Base-by-base conservation (phyloP, 352 stramenopile genomes). In the Pythium scleroteichum region DNA sequence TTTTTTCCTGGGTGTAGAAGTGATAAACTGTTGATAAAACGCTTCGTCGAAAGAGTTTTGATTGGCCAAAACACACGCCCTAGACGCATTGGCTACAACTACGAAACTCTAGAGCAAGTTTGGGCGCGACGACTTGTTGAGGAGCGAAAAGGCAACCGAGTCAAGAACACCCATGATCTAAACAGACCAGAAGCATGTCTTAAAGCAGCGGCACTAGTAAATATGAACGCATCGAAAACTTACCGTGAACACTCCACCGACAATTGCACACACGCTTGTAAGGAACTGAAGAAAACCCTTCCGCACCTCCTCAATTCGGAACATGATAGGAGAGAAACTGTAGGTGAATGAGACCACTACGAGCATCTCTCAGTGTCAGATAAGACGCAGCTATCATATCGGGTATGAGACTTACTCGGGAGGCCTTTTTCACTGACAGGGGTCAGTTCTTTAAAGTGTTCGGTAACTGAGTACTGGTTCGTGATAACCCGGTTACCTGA, bases 391-490 rank as follows among this genome's bases (percentile, higher is more conserved):
- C 5, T 10, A 16, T 3, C 24, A 47, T 4, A 24, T 19, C 1
- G 20, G 22, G 8, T 4, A 3, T 1, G 33, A 17, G 8, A 85
- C 79, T 64, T 83, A 93, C 86, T 88, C 3, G 86, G 86, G 0
- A 95, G 68, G 3, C 84, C 83, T 70, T 92, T 92, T 64, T 92
- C 79, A 54, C 60, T 97, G 69, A 89, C 94, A 73, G 75, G 90
- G 29, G 87, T 90, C 54, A 92, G 79, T 69, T 88, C 68, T 40
- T 76, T 78, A 58, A 99, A 92, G 78, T 99, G 95, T 68, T 99
- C 95, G 13, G 97, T 99, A 10, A 97, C 97, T n/a, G 87, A 98
- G 79, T 98, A 99, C 82, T 99, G 97, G 73, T 99, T 99, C 22
- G 91, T 98, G 48, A 87, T 74, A 61, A 98, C 92, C 8, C 73